These are phyloP conservation scores for Fusarium odoratissimum DNA, from an alignment of 2,329 filamentous ascomycete species.

Conservation along the genomic window DNA sequence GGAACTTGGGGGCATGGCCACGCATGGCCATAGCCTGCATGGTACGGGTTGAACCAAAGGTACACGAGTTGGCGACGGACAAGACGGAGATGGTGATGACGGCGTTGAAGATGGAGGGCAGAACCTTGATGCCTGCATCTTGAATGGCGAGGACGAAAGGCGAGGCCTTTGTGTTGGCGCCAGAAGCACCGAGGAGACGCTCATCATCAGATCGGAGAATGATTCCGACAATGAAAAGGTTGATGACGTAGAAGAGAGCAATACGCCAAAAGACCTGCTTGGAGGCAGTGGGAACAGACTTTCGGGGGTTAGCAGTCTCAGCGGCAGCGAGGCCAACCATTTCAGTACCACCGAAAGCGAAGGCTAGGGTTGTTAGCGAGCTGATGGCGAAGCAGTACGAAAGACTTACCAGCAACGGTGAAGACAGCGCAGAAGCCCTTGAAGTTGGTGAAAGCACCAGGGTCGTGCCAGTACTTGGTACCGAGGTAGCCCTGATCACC, in stretches of 20 bases:
- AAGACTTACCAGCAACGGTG: no score
- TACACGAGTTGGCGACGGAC: slow-evolving; percentile 89
- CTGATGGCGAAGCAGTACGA: no score
- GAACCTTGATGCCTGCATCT: slow-evolving; percentile 81
- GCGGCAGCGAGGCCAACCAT: slow-evolving; percentile 81
- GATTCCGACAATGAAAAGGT: slow-evolving; percentile 82
- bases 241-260: slow-evolving; percentile 87
- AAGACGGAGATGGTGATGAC: slow-evolving; percentile 94
- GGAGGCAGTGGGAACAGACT: slow-evolving; percentile 84
- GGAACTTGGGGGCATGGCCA: slow-evolving; percentile 79
- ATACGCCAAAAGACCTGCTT: slow-evolving; percentile 98
- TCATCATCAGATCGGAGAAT: slow-evolving; percentile 79
- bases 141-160: slow-evolving; percentile 94
- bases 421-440: slow-evolving; percentile 83
- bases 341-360: slow-evolving; percentile 81
- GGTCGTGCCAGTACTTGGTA: slow-evolving; percentile 78
- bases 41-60: slow-evolving; percentile 92
- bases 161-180: slow-evolving; percentile 77
- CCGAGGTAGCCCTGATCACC: slow-evolving; percentile 82
- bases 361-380: no score
- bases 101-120: slow-evolving; percentile 92
- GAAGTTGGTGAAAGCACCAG: slow-evolving; percentile 86
- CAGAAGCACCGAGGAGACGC: slow-evolving; percentile 68
- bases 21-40: slow-evolving; percentile 90
- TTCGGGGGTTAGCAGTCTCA: slow-evolving; percentile 79